Evolutionary conservation across 1,284 basidiomycete genomes (phyloP), one percentile per base, ranked within the genome.

Genomic region (Salmacisia buchloeana): DNA sequence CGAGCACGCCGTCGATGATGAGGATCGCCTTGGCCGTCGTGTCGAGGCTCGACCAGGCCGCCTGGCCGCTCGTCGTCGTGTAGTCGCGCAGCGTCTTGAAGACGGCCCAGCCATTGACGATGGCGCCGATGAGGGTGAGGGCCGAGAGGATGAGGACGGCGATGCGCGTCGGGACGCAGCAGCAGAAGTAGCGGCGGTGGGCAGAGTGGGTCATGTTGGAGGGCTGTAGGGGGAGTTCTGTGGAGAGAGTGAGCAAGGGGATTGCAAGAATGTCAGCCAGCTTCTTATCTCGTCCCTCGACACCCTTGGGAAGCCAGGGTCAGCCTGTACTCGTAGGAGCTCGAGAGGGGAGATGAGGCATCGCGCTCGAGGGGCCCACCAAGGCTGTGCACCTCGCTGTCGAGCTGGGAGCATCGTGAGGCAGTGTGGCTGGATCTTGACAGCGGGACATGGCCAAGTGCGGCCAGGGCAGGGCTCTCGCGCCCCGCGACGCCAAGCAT

Each of bases 151-250:
- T 27, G 27, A 54, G 27, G 49, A 54, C 49, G 27, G 25, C 49
- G 27, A 54, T 25, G 7, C 49, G 25, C 29, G 49, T 54, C 2
- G 49, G 49, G 27, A 54, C 34, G 49, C 49, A 54, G 49, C 49
- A 54, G 49, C 49, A 54, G 29, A 54, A 54, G 31, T 25, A 29
- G 49, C 49, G 49, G 12, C 49, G 49, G 23, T n/a, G 23, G 6
- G 18, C 18, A 15, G 18, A 15, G 39, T 43, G 5, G 39, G 18
- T 43, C 39, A 43, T 43, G 36, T 25, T 12, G 27, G 49, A 15
- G 27, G 33, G 29, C n/a, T 33, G 15, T 29, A 15, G 18, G 23
- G 10, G 15, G 46, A 49, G 23, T 18, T 4, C 36, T 38, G 7
- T 7, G 7, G 9, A 38, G 36, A 38, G 18, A 38, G 18, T 9